Evolutionary conservation across 257 asterid genomes (phyloP).

Genomic region (Solanum chaucha): DNA sequence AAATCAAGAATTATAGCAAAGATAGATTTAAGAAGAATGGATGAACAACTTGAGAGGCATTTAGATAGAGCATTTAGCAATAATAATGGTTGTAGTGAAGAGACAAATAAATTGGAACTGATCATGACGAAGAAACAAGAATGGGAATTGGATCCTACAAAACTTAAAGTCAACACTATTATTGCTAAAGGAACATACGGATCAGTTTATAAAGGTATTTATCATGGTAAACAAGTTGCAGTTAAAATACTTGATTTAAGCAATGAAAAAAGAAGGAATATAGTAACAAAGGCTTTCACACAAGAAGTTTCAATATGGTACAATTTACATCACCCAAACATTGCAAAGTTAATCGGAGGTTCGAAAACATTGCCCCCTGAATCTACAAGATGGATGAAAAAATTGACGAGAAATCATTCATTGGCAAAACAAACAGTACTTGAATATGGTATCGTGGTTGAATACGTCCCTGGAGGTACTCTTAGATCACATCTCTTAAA

Average conservation of each 20-base stretch:
- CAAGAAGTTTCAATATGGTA: conserved; percentile 9
- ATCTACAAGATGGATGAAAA: neutral
- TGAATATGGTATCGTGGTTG: conserved; percentile 15
- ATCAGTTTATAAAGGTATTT: neutral
- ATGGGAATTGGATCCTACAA: neutral
- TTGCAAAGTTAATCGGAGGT: conserved; percentile 4
- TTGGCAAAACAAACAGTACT: neutral
- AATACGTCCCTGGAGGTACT: conserved; percentile 8
- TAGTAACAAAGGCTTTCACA: neutral
- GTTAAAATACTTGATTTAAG: neutral
- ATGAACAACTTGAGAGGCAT: neutral
- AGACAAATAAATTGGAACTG: neutral
- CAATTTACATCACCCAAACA: neutral
- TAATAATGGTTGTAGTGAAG: neutral
- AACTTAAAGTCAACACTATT: neutral
- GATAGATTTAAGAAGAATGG: neutral
- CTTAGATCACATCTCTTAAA: conserved; percentile 1
- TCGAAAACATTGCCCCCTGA: neutral
- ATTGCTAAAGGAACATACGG: neutral
- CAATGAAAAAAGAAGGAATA: neutral
- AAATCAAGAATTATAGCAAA: neutral
- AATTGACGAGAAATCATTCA: neutral
- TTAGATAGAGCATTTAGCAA: neutral
- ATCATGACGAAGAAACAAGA: neutral
- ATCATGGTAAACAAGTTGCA: neutral